A percentile compares a stretch with the other conserved stretches of the same genome.
Evolutionary conservation across 2,329 filamentous ascomycete genomes (phyloP).

Genomic region (Rugonectria rugulosa): DNA sequence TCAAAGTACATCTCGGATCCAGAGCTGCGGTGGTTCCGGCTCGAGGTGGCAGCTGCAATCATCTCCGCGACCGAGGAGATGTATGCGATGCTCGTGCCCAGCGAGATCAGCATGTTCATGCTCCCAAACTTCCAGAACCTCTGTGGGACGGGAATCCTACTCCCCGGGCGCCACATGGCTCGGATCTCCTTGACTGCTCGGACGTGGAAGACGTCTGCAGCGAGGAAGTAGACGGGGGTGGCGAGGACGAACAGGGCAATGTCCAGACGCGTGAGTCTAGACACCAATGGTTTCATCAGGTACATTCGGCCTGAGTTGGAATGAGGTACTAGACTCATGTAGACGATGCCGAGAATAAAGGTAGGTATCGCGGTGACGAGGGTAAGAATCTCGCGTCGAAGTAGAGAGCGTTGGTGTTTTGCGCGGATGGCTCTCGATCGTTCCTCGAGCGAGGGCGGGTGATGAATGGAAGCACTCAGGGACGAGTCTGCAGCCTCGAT

Average conservation of each 20-base stretch:
- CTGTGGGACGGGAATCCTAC: conserved; percentile 73
- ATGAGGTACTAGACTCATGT: conserved; percentile 79
- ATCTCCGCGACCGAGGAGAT: conserved; percentile 82
- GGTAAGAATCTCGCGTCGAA: conserved; percentile 75
- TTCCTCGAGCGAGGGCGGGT: conserved; percentile 84
- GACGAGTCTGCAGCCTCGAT: conserved; percentile 72
- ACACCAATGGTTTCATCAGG: conserved; percentile 74
- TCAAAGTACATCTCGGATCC: conserved; percentile 77
- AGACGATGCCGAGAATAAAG: conserved; percentile 87
- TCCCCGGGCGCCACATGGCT: conserved; percentile 78
- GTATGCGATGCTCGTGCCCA: conserved; percentile 89
- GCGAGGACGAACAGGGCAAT: conserved; percentile 82
- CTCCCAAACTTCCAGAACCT: conserved; percentile 93
- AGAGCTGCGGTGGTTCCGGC: conserved; percentile 30
- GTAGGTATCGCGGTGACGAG: conserved; percentile 78
- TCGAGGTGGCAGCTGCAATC: conserved; percentile 63
- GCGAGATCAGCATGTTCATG: conserved; percentile 93
- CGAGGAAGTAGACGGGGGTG: conserved; percentile 87
- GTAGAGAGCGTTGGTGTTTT: conserved; percentile 72
- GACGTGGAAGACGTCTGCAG: conserved; percentile 84
- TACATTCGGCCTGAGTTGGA: conserved; percentile 66
- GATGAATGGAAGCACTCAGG: conserved; percentile 75
- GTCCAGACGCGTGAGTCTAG: conserved; percentile 78
- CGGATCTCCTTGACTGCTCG: conserved; percentile 81
- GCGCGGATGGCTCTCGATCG: conserved; percentile 76